A percentile compares a stretch with the other conserved stretches of the same genome.
Conservation (phyloP, 768 basidiomycete genomes). For the Serendipita indica region DNA sequence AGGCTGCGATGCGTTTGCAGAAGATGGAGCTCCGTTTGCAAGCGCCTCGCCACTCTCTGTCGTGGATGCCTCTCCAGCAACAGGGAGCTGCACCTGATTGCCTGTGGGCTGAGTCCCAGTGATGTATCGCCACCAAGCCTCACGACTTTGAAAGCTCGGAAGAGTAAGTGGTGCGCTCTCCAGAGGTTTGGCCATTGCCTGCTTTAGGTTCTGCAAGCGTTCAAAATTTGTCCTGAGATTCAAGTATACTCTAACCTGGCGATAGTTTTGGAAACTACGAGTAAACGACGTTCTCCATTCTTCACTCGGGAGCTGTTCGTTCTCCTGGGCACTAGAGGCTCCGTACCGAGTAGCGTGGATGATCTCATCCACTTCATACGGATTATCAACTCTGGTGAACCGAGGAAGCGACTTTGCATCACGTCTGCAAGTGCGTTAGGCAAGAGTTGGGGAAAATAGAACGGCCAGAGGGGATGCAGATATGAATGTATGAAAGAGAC, state of each 20-base stretch:
- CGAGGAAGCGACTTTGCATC: slow-evolving; percentile 53
- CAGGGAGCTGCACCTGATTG: too few relatives aligned
- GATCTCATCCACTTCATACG: slow-evolving; percentile 35
- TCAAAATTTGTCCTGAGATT: not conserved
- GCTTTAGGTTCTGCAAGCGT: slow-evolving; percentile 42
- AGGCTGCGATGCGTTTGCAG: too few relatives aligned
- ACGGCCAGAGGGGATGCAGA: not conserved
- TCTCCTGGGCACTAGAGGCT: slow-evolving; percentile 17
- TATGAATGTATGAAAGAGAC: slow-evolving; percentile 13
- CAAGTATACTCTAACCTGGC: slow-evolving; percentile 34
- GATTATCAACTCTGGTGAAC: slow-evolving; percentile 50
- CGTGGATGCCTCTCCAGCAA: too few relatives aligned
- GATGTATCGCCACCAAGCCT: slow-evolving; percentile 68
- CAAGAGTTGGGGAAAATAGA: not conserved
- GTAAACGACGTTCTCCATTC: slow-evolving; percentile 52
- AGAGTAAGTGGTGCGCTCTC: not conserved
- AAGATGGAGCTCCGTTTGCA: too few relatives aligned
- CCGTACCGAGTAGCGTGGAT: slow-evolving; percentile 13
- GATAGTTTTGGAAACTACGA: slow-evolving; percentile 47
- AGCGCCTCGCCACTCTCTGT: too few relatives aligned
- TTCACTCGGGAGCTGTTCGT: slow-evolving; percentile 33
- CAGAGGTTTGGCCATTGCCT: slow-evolving; percentile 19
- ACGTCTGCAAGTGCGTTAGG: slow-evolving; percentile 32
- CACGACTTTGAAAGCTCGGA: slow-evolving; percentile 33
- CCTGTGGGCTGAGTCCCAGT: too few relatives aligned